A percentile compares a stretch with the other conserved stretches of the same genome.
Conservation (phyloP, 768 basidiomycete genomes). For the Sporobolomyces pararoseus region DNA sequence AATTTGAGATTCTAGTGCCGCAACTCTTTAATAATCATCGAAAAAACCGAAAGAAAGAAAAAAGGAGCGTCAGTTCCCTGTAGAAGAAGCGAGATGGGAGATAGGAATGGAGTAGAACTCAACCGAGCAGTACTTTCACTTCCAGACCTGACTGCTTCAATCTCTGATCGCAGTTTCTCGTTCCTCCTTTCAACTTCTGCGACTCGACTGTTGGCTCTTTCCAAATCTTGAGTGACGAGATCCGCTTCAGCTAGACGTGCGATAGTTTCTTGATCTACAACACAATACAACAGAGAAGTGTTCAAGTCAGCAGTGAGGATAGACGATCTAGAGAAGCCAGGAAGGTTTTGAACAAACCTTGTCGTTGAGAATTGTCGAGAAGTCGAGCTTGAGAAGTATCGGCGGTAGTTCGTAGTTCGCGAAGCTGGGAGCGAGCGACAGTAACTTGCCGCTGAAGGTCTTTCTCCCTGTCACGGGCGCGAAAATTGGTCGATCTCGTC, state of each 20-base stretch:
- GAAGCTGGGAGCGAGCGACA: slow-evolving; percentile 80
- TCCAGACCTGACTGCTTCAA: slow-evolving; percentile 80
- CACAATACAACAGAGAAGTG: background rate
- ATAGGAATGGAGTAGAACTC: background rate
- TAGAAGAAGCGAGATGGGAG: background rate
- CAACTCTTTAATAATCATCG: slow-evolving; percentile 55
- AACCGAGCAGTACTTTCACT: slow-evolving; percentile 69
- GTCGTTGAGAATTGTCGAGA: slow-evolving; percentile 81
- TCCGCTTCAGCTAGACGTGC: slow-evolving; percentile 88
- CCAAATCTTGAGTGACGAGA: slow-evolving; percentile 88
- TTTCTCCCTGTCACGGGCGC: slow-evolving; percentile 63
- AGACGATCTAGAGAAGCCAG: background rate
- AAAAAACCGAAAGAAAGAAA: too few relatives aligned
- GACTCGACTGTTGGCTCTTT: slow-evolving; percentile 89
- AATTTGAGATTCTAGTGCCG: slow-evolving; percentile 68
- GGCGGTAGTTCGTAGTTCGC: slow-evolving; percentile 82
- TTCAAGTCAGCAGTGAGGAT: background rate
- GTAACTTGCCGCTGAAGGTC: slow-evolving; percentile 86
- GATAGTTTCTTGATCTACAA: slow-evolving; percentile 80
- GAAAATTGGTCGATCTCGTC: accelerated
- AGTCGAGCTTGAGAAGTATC: slow-evolving; percentile 90
- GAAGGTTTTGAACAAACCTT: slow-evolving; percentile 57
- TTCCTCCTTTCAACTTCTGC: slow-evolving; percentile 90
- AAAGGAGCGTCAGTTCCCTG: too few relatives aligned
- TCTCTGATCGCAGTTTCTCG: slow-evolving; percentile 91